Base-by-base conservation (phyloP, 2,329 filamentous ascomycete species). In the Xylaria digitata region DNA sequence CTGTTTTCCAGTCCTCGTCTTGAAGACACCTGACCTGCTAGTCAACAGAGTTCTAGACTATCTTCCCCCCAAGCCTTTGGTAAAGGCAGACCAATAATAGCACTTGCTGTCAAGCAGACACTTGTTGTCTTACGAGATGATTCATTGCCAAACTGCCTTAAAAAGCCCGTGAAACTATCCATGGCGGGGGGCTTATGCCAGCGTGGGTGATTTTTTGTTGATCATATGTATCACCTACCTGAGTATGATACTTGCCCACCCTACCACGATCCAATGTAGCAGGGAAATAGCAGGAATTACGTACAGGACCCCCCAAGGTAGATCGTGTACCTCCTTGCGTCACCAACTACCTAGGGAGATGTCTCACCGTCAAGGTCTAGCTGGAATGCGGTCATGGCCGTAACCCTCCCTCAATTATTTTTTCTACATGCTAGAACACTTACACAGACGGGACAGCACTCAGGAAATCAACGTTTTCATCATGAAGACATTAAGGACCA, bases 351-450 rank as follows among this genome's bases (percentile, higher is more conserved):
- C 17, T 45, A 21, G 15, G 5, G 5, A 2, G 26, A 32, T 63
- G 63, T 63, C 50, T 61, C 46, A 43, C 45, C 23, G 9, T n/a
- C 17, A 37, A 30, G 52, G 26, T 32, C 46, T 8, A 13, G 15
- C 48, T 58, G 52, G 67, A 69, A 69, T 62, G 59, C 37, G 13
- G 26, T 30, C 13, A 48, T 57, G 17, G 2, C 30, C 57, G 15
- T 0, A 7, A 17, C 30, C 37, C 17, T 6, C 1, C 15, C 40
- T 13, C 23, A 40, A 15, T 6, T n/a, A 56, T 43, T 15, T 34
- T 23, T 43, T 15, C 43, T 23, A 6, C 17, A 64, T 17, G 5
- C 6, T 34, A 4, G 32, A 45, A 13, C 9, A 21, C 13, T 6
- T 17, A 17, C 11, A 11, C n/a, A 8, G 19, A 19, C 32, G n/a